phyloP scores from a whole-genome alignment of 192 early-diverging fungal species.

The Podila horticola region DNA sequence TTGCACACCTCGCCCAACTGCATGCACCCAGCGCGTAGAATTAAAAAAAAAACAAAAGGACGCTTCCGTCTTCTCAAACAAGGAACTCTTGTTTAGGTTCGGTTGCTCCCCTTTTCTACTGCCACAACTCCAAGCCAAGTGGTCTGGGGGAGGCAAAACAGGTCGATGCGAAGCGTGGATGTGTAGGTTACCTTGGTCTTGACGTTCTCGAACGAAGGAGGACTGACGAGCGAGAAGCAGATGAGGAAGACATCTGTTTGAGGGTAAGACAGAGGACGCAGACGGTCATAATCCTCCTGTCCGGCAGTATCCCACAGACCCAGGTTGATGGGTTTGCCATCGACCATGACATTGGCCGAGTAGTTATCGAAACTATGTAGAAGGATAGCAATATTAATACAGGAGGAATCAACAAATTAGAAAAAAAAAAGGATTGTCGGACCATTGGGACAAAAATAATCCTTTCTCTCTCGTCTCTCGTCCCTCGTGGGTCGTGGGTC shows the following conservation, averaged over 20 bases:
- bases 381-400: background rate
- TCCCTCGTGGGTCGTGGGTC: no score
- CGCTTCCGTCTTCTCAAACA: no score
- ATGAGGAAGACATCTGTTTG: slow-evolving; percentile 99
- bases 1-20: no score
- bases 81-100: slow-evolving; percentile 5
- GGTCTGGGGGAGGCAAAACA: background rate
- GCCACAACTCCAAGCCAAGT: no score
- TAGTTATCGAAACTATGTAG: slow-evolving; percentile 93
- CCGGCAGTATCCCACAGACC: slow-evolving; percentile 99
- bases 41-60: no score
- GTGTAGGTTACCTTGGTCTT: slow-evolving; percentile 81
- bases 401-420: no score
- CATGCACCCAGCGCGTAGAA: no score
- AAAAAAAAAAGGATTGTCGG: no score
- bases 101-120: background rate
- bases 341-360: slow-evolving; percentile 99
- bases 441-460: no score
- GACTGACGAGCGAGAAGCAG: slow-evolving; percentile 97
- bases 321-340: slow-evolving; percentile 97
- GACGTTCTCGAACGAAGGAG: slow-evolving; percentile 97
- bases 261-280: slow-evolving; percentile 97
- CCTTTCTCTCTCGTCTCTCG: no score
- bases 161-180: background rate
- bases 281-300: slow-evolving; percentile 98